Evolutionary conservation across 352 stramenopile genomes (phyloP).

Genomic region (Phytophthora ohioensis): DNA sequence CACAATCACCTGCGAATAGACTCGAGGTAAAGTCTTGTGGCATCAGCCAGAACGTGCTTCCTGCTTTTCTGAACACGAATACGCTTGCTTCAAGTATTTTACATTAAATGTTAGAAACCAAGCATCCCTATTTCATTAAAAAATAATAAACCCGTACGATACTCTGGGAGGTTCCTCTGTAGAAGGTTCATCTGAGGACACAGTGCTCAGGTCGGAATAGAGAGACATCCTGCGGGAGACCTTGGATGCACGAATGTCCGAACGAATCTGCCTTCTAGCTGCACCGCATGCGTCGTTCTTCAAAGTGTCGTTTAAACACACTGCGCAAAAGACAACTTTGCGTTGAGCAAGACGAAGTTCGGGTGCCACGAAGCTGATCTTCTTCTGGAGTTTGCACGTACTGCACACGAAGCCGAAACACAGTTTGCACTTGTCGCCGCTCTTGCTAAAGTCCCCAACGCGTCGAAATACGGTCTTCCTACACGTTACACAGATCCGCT

Average conservation of each 20-base stretch:
- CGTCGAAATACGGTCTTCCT: slow-evolving; percentile 16
- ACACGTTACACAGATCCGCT: slow-evolving; percentile 32
- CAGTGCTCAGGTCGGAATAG: slow-evolving; percentile 28
- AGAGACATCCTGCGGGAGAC: slow-evolving; percentile 11
- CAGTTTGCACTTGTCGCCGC: slow-evolving; percentile 20
- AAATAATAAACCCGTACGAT: slow-evolving; percentile 35
- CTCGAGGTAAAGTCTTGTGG: too few relatives aligned
- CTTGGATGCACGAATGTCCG: slow-evolving; percentile 15
- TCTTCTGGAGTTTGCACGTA: slow-evolving; percentile 30
- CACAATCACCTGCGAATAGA: too few relatives aligned
- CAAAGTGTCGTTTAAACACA: slow-evolving; percentile 31
- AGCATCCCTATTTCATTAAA: slow-evolving; percentile 12
- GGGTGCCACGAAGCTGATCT: slow-evolving; percentile 32
- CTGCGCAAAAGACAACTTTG: slow-evolving; percentile 39
- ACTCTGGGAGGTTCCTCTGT: slow-evolving; percentile 8
- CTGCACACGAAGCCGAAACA: slow-evolving; percentile 32
- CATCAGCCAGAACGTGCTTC: too few relatives aligned
- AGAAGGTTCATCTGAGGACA: slow-evolving; percentile 8
- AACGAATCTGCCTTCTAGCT: slow-evolving; percentile 20
- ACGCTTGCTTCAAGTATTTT: too few relatives aligned
- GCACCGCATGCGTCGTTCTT: slow-evolving; percentile 11
- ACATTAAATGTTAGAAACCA: too few relatives aligned
- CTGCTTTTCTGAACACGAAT: too few relatives aligned
- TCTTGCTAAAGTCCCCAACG: slow-evolving; percentile 25
- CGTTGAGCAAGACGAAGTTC: slow-evolving; percentile 27